phyloP scores from a whole-genome alignment of 129 eudicot genomes.

The Chrysanthemum makinoi region DNA sequence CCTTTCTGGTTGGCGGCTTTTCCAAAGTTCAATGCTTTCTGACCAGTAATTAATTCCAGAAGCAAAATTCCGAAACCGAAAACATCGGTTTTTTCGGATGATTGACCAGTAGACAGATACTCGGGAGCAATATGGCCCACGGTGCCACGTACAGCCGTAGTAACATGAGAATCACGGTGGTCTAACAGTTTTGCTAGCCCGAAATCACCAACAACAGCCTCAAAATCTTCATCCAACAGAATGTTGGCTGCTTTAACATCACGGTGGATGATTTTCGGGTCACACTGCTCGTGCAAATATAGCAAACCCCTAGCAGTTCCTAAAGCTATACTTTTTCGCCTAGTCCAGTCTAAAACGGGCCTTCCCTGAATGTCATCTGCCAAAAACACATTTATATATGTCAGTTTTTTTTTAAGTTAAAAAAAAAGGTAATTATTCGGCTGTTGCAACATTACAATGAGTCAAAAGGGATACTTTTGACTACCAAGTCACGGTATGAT shows the following conservation, averaged over 20 bases:
- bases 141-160: slow-evolving; percentile 95
- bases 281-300: slow-evolving; percentile 88
- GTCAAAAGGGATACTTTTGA: background rate
- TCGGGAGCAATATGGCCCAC: slow-evolving; percentile 98
- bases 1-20: slow-evolving; percentile 79
- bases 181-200: slow-evolving; percentile 92
- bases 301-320: slow-evolving; percentile 94
- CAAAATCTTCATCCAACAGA: slow-evolving; percentile 91
- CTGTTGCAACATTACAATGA: too few relatives aligned
- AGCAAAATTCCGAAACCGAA: slow-evolving; percentile 95
- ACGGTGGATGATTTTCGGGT: slow-evolving; percentile 91
- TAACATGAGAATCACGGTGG: slow-evolving; percentile 88
- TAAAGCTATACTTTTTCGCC: slow-evolving; percentile 79
- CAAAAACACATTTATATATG: slow-evolving; percentile 4
- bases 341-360: slow-evolving; percentile 81
- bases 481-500: slow-evolving; percentile 1
- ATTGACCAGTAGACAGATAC: slow-evolving; percentile 86
- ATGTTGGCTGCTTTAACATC: slow-evolving; percentile 98
- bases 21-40: slow-evolving; percentile 88
- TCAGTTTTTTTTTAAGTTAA: background rate
- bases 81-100: slow-evolving; percentile 93
- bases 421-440: background rate
- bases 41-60: slow-evolving; percentile 83
- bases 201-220: slow-evolving; percentile 96
- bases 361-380: slow-evolving; percentile 75